These are phyloP conservation scores for Thelephora aurantiotincta DNA, from an alignment of 768 basidiomycete species.

Conservation along the genomic window DNA sequence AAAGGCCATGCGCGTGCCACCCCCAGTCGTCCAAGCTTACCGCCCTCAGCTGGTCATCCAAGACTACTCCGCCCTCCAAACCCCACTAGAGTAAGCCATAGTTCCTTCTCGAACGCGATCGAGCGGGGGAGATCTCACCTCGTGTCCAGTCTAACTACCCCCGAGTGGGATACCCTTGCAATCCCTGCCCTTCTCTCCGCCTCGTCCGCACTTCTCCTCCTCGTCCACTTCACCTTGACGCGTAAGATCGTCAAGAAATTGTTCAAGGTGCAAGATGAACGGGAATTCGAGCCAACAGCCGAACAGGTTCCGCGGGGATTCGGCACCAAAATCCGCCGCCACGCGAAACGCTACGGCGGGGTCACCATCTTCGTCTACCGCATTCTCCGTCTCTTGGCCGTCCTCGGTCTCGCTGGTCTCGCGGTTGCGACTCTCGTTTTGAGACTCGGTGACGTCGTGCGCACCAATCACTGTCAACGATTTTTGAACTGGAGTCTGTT, in stretches of 20 bases:
- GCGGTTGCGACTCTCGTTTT: constrained; percentile 17
- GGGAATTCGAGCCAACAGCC: constrained; percentile 4
- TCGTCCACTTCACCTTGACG: not conserved
- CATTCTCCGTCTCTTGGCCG: constrained; percentile 16
- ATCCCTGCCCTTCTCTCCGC: not conserved
- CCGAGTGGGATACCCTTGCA: constrained; percentile 1
- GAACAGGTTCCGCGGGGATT: constrained; percentile 1
- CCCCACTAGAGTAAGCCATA: too few species aligned
- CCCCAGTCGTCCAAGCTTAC: too few species aligned
- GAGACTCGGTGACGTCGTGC: not conserved
- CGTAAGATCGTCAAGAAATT: not conserved
- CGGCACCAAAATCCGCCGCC: constrained; percentile 14
- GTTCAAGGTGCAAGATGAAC: not conserved
- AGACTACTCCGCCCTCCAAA: too few species aligned
- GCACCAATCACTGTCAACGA: not conserved
- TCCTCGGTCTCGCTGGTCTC: constrained; percentile 20
- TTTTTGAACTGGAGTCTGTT: constrained; percentile 7
- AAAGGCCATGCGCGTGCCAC: too few species aligned
- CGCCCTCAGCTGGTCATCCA: too few species aligned
- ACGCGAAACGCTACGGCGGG: constrained; percentile 18
- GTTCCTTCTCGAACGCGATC: too few species aligned
- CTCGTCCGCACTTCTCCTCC: not conserved
- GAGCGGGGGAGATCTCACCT: too few species aligned
- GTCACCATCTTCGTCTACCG: constrained; percentile 21
- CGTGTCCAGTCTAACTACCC: too few species aligned